Evolutionary conservation across 371 early-diverging fungal genomes (phyloP).

Genomic region (Umbelopsis sp.): DNA sequence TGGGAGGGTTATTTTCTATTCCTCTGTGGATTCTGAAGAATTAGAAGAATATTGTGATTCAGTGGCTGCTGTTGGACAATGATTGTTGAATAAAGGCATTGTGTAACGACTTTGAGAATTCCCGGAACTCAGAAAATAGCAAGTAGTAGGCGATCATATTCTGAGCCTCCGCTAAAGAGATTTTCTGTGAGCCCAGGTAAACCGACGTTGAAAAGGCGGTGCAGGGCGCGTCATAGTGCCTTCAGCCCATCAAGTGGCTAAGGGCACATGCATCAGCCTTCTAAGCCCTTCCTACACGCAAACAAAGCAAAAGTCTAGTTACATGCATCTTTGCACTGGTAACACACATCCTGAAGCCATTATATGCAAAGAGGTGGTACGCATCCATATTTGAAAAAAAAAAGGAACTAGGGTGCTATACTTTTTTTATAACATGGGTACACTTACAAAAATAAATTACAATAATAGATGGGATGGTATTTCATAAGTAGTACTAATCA

Average conservation of each 20-base stretch:
- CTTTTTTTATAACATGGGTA: no score
- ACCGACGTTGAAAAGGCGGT: no score
- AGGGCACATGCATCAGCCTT: no score
- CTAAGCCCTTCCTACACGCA: no score
- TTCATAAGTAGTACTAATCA: slow-evolving; percentile 32
- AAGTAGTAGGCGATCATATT: not conserved
- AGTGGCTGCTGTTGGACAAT: slow-evolving; percentile 1
- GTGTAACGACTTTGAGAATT: not conserved
- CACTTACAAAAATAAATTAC: not conserved
- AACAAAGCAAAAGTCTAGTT: no score
- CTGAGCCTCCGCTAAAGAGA: not conserved
- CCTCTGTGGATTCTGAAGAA: slow-evolving; percentile 16
- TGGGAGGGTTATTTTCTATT: not conserved
- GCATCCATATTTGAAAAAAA: no score
- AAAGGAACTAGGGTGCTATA: no score
- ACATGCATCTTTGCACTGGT: no score
- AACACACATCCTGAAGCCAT: no score
- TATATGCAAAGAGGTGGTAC: no score
- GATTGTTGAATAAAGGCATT: not conserved
- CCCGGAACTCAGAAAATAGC: slow-evolving; percentile 5
- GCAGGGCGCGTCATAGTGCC: no score
- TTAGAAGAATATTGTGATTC: slow-evolving; percentile 13
- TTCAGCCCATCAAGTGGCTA: no score
- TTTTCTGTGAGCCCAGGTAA: not conserved
- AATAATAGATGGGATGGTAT: not conserved